Percentiles rank a stretch among this genome's conserved stretches.
phyloP scores from a whole-genome alignment of 2,329 filamentous ascomycete species.

The Curvularia eragrostidis region DNA sequence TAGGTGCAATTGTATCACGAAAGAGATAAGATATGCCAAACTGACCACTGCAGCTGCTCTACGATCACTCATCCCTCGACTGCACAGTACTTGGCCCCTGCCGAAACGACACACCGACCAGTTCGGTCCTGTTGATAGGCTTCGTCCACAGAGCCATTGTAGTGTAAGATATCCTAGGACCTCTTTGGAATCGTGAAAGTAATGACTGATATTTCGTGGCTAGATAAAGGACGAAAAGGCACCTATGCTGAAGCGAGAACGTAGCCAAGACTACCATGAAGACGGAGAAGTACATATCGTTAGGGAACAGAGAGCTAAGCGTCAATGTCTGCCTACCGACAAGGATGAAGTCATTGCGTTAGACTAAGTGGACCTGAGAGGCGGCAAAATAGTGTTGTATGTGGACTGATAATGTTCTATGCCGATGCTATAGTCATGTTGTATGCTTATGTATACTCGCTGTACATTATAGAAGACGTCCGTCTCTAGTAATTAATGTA shows the following conservation, averaged over 20 bases:
- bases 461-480: too few species aligned
- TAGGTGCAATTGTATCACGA: background rate
- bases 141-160: background rate
- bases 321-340: conserved; percentile 9
- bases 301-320: conserved; percentile 9
- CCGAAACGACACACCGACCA: background rate
- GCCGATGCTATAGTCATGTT: background rate
- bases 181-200: background rate
- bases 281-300: conserved; percentile 11
- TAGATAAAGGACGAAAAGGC: background rate
- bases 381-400: background rate
- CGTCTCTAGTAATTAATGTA: too few species aligned
- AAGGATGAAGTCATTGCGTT: conserved; percentile 18
- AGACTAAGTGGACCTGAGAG: conserved; percentile 4
- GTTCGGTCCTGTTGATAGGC: background rate
- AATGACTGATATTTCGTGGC: background rate
- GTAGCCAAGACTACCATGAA: background rate
- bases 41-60: conserved; percentile 18
- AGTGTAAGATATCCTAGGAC: background rate
- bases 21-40: background rate
- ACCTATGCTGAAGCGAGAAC: conserved; percentile 8
- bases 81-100: conserved; percentile 21
- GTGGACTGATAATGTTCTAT: background rate
- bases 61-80: conserved; percentile 35
- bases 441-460: background rate